A percentile compares a stretch with the other conserved stretches of the same genome.
Evolutionary conservation across 1,139 yeast species (phyloP).

Genomic region (Chernovozyma aurita): DNA sequence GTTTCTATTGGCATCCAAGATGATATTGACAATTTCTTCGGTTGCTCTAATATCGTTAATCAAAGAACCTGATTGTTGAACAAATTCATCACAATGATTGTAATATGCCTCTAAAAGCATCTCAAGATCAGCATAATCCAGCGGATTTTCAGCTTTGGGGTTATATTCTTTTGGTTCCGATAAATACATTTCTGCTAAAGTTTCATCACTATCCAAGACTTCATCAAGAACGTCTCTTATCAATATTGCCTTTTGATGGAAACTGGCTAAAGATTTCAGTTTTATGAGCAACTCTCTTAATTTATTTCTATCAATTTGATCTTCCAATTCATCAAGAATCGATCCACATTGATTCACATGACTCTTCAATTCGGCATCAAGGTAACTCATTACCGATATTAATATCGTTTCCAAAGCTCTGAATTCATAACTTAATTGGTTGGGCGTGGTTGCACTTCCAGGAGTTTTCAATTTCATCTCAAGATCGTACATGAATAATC

Average conservation of each 20-base stretch:
- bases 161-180: slow-evolving; percentile 35
- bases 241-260: slow-evolving; percentile 77
- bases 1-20: slow-evolving; percentile 91
- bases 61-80: slow-evolving; percentile 84
- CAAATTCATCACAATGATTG: slow-evolving; percentile 94
- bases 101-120: slow-evolving; percentile 90
- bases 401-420: slow-evolving; percentile 86
- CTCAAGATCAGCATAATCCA: slow-evolving; percentile 72
- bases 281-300: slow-evolving; percentile 75
- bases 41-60: slow-evolving; percentile 86
- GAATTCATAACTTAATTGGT: slow-evolving; percentile 61
- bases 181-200: slow-evolving; percentile 78
- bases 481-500: slow-evolving; percentile 80
- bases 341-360: slow-evolving; percentile 73
- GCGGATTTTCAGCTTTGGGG: slow-evolving; percentile 22
- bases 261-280: slow-evolving; percentile 75
- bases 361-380: slow-evolving; percentile 80
- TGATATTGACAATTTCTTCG: slow-evolving; percentile 93
- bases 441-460: slow-evolving; percentile 25
- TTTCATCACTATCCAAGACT: slow-evolving; percentile 82
- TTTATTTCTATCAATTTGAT: slow-evolving; percentile 78
- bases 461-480: slow-evolving; percentile 66
- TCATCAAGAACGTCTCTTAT: slow-evolving; percentile 87
- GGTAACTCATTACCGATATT: slow-evolving; percentile 74
- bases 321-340: slow-evolving; percentile 77